Conservation (phyloP, 768 basidiomycete species). For the Tricholoma hemisulphureum region DNA sequence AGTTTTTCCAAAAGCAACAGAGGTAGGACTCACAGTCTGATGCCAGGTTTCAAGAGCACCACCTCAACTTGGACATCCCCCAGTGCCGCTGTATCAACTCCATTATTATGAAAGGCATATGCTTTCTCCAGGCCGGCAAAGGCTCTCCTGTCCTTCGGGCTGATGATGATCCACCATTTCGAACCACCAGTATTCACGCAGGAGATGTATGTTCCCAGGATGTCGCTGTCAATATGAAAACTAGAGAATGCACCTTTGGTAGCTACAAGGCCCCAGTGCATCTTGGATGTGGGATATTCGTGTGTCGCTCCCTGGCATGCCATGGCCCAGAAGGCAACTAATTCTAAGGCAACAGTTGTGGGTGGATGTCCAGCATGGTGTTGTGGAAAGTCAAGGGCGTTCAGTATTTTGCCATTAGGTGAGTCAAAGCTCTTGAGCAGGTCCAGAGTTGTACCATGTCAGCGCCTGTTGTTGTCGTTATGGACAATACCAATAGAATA, state of each 20-base stretch:
- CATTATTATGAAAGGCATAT: background rate
- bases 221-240: background rate
- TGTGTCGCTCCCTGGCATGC: background rate
- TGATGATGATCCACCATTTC: background rate
- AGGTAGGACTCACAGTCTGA: background rate
- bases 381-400: background rate
- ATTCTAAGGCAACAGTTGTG: background rate
- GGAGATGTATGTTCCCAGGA: background rate
- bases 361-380: background rate
- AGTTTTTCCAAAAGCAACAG: background rate
- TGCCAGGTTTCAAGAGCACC: background rate
- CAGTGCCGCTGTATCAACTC: background rate
- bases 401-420: background rate
- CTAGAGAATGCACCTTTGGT: background rate
- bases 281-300: background rate
- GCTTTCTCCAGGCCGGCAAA: background rate
- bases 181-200: background rate
- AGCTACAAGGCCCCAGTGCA: slow-evolving; percentile 1
- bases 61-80: background rate
- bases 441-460: background rate
- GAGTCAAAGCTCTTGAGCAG: background rate
- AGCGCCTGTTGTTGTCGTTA: background rate
- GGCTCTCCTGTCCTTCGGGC: background rate
- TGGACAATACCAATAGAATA: background rate
- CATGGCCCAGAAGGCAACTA: background rate